Evolutionary conservation across 371 early-diverging fungal genomes (phyloP), one percentile per base, ranked within the genome.

Genomic region (Enterospora canceri): DNA sequence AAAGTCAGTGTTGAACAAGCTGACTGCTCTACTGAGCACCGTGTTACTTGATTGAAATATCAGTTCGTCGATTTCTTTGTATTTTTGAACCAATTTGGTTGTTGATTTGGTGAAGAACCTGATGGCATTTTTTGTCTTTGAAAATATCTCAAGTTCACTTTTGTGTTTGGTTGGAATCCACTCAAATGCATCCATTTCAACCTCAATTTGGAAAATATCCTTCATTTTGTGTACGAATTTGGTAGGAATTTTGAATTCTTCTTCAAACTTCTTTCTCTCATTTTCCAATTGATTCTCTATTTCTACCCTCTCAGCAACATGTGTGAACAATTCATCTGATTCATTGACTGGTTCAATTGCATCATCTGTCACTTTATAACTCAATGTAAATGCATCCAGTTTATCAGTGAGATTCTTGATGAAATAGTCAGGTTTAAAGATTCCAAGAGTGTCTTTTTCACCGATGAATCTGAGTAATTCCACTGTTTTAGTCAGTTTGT

Each of bases 121-220:
- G 54, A 82, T 85, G 0, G 87, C 84, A 33, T 83, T 82, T 85
- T 90, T 80, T 60, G 71, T 56, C 30, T 62, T 34, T 1, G 88
- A 88, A 63, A 88, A 75, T 53, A 86, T 81, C 26, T 83, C 79
- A 87, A 89, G 97, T 59, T 85, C 80, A 33, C 65, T 64, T 0
- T 94, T 93, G 8, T 90, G 88, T 24, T 84, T 82, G 8, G 40
- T 40, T 40, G 8, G 8, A 12, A 40, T 40, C n/a, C n/a, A 12
- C 40, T 40, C 40, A 40, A 40, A 40, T 46, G 87, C 79, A 26
- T 57, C 35, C 46, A 76, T 83, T 0, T 93, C 88, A 0, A 90
- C 83, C 74, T 97, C 94, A 16, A 96, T 75, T 79, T 90, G 91
- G 77, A 88, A 91, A 5, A 89, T 83, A 72, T 95, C 96, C 75